A percentile compares a stretch with the other conserved stretches of the same genome.
Conservation (phyloP, 306 rosid genomes). For the Crotalaria pallida region DNA sequence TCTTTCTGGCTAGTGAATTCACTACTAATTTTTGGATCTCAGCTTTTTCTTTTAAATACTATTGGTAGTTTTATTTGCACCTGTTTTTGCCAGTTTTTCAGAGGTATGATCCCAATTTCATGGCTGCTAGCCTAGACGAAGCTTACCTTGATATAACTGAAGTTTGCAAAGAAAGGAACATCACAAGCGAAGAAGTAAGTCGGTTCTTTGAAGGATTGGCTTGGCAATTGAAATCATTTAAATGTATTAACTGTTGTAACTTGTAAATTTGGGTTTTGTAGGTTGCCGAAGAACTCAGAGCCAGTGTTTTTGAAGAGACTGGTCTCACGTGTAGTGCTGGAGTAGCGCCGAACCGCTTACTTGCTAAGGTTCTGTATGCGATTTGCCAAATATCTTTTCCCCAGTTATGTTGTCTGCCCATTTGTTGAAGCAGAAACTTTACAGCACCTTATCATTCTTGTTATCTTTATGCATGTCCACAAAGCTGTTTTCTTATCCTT, state of each 20-base stretch:
- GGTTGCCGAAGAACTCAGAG: slow-evolving; percentile 84
- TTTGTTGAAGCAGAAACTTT: slow-evolving; percentile 11
- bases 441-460: background rate
- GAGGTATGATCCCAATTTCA: slow-evolving; percentile 78
- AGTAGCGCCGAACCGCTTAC: slow-evolving; percentile 85
- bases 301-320: slow-evolving; percentile 64
- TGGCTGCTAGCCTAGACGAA: slow-evolving; percentile 89
- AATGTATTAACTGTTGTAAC: slow-evolving; percentile 11
- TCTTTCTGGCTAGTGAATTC: slow-evolving; percentile 10
- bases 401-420: background rate
- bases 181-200: slow-evolving; percentile 63
- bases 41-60: background rate
- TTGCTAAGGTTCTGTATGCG: slow-evolving; percentile 66
- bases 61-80: slow-evolving; percentile 1
- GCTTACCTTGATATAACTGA: slow-evolving; percentile 89
- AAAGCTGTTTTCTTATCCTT: too few relatives aligned
- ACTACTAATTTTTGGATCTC: background rate
- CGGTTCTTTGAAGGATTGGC: slow-evolving; percentile 9
- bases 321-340: slow-evolving; percentile 97
- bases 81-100: slow-evolving; percentile 52
- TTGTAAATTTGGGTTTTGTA: slow-evolving; percentile 22
- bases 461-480: background rate
- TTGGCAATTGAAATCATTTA: background rate
- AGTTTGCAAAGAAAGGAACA: slow-evolving; percentile 66
- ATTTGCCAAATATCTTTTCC: slow-evolving; percentile 11